These are phyloP conservation scores for Nitzschia sp. DNA, from an alignment of 108 stramenopile species.

Conservation along the genomic window DNA sequence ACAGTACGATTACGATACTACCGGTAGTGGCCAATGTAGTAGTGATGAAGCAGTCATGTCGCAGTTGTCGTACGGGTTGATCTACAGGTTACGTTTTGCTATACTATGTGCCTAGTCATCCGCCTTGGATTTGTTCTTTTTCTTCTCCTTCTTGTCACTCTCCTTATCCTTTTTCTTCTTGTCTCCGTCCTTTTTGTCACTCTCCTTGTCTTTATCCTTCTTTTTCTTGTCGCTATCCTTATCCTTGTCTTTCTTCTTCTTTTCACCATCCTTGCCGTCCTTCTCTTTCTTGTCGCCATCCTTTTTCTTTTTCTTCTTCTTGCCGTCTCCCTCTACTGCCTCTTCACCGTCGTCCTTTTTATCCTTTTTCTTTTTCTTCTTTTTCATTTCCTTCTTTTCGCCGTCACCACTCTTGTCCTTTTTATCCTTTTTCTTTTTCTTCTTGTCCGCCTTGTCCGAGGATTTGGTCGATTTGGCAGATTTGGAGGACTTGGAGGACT, in stretches of 20 bases:
- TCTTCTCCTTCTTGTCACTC: neutral
- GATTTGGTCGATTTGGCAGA: neutral
- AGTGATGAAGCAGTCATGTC: too few relatives aligned
- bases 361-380: conserved; percentile 9
- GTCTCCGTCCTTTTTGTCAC: neutral
- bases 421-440: conserved; percentile 10
- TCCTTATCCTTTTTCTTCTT: conserved; percentile 4
- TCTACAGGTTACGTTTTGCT: too few relatives aligned
- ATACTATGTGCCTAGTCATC: too few relatives aligned
- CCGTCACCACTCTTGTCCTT: conserved; percentile 1
- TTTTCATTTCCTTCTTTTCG: conserved; percentile 21
- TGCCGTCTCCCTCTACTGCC: conserved; percentile 1
- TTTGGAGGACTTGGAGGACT: neutral
- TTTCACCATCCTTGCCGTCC: neutral
- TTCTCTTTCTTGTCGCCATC: conserved; percentile 10
- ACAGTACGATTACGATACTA: too few relatives aligned
- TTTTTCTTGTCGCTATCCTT: conserved; percentile 8
- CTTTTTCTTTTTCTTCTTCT: conserved; percentile 14
- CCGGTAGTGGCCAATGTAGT: too few relatives aligned
- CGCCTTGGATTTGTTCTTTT: too few relatives aligned
- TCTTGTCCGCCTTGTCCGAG: conserved; percentile 14
- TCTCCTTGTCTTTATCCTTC: neutral
- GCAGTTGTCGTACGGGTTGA: too few relatives aligned
- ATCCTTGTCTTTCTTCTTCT: neutral
- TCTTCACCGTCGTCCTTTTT: conserved; percentile 1